Percentiles rank a stretch among this genome's conserved stretches.
phyloP scores from a whole-genome alignment of 2,329 filamentous ascomycete species.

The Domatiomyces globalis region DNA sequence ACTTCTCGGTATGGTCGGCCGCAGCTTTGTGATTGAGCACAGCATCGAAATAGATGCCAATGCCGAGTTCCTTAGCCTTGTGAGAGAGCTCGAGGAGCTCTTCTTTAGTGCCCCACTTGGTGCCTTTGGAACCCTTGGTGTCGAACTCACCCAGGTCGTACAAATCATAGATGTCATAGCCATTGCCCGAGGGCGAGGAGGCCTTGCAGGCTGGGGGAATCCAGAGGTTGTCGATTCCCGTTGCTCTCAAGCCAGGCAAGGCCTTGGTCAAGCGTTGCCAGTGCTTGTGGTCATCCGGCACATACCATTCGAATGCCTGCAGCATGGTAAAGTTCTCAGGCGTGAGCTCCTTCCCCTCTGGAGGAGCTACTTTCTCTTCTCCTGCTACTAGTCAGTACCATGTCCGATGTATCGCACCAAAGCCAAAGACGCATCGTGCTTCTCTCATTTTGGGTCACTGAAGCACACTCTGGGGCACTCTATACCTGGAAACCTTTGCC shows the following conservation, averaged over 20 bases:
- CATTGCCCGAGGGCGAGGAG: constrained; percentile 41
- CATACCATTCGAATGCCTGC: constrained; percentile 54
- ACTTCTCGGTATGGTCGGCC: constrained; percentile 47
- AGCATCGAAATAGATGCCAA: constrained; percentile 46
- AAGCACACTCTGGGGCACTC: neutral
- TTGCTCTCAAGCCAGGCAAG: constrained; percentile 37
- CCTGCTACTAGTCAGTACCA: neutral
- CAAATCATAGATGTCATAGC: constrained; percentile 50
- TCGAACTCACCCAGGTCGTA: constrained; percentile 53
- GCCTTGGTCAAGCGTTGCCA: constrained; percentile 39
- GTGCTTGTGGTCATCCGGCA: constrained; percentile 42
- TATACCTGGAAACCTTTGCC: constrained; percentile 5
- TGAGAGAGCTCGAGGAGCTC: constrained; percentile 25
- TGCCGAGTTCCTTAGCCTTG: constrained; percentile 16
- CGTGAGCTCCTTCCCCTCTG: constrained; percentile 4
- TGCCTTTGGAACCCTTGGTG: constrained; percentile 40
- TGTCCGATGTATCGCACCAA: neutral
- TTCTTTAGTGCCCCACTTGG: constrained; percentile 50
- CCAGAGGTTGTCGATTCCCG: constrained; percentile 46
- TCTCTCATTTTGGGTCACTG: neutral
- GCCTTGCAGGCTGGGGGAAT: constrained; percentile 53
- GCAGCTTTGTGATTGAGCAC: constrained; percentile 53
- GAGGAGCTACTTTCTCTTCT: neutral
- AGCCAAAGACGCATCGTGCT: neutral
- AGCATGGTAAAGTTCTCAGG: constrained; percentile 32